phyloP scores from a whole-genome alignment of 768 basidiomycete species.

The Pisolithus marmoratus region DNA sequence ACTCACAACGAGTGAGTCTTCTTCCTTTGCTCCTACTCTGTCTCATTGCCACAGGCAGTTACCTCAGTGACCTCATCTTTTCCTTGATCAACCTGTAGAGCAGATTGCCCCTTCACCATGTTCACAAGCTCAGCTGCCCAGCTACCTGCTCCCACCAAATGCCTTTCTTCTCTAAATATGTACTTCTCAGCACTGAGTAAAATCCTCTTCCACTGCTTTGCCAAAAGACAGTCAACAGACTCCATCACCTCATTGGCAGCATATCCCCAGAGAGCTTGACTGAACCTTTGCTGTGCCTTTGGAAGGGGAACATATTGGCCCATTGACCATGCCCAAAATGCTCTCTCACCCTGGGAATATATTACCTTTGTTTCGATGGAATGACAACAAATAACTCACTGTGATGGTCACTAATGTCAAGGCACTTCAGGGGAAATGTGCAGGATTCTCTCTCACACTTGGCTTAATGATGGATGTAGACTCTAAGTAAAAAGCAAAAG shows the following conservation, averaged over 20 bases:
- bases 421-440: too few relatives aligned
- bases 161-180: constrained; percentile 11
- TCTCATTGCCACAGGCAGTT: constrained; percentile 10
- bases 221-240: not conserved
- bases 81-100: constrained; percentile 18
- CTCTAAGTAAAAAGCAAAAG: not conserved
- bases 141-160: constrained; percentile 9
- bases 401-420: too few relatives aligned
- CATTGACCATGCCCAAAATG: not conserved
- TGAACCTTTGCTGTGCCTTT: not conserved
- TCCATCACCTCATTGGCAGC: not conserved
- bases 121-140: constrained; percentile 4
- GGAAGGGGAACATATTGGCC: too few relatives aligned
- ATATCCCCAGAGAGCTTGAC: not conserved
- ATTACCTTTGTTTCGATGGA: too few relatives aligned
- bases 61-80: constrained; percentile 28
- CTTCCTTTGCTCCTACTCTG: not conserved
- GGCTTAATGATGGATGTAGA: not conserved
- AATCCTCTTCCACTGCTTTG: constrained; percentile 1
- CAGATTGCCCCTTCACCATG: constrained; percentile 6
- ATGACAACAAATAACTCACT: too few relatives aligned
- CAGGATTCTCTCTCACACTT: not conserved
- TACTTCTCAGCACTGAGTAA: not conserved
- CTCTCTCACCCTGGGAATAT: not conserved
- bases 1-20: constrained; percentile 31